Base-by-base conservation (phyloP, 352 stramenopile genomes). In the Blastocystis sp. region DNA sequence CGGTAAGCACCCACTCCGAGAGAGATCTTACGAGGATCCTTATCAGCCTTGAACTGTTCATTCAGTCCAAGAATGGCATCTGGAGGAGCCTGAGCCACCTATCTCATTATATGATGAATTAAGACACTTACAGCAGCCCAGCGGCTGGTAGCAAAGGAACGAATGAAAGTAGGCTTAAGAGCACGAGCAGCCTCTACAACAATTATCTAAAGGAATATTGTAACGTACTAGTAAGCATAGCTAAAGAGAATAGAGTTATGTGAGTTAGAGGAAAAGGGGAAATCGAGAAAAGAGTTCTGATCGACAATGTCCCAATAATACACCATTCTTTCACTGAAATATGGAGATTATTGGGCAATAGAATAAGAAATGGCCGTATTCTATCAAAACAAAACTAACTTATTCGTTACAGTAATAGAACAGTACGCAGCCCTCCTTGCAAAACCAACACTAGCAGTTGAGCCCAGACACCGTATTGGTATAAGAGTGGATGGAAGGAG, bases 1-100 rank as follows among this genome's bases (percentile, higher is more conserved):
- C 97, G 93, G 91, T 99, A 99, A 6, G 97, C 96, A 85, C 97
- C 97, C n/a, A 98, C 96, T 66, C 97, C 96, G 32, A 99, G 90
- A 92, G 93, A 96, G 4, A 99, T 93, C 91, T 98, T 98, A 65
- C 92, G 89, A 69, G 93, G 56, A 89, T 97, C 94, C 42, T 92
- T 91, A 90, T 97, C 95, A 58, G 59, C 81, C 81, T 92, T 89
- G 86, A 94, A 95, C n/a, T 90, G 88, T 42, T 91, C 89, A 42
- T 89, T 89, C 61, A 91, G 66, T 27, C 86, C 86, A 4, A 90
- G 88, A 85, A 91, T 90, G 27, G 87, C 88, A 87, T 90, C 86
- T 46, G 88, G 42, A 29, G 88, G 89, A 88, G 52, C 88, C 73
- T 73, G 59, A 88, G 86, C 43, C 2, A 67, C 66, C 66, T 81